Percentiles rank a stretch among this genome's conserved stretches.
phyloP scores from a whole-genome alignment of 2,329 filamentous ascomycete genomes.

The Fusarium phyllophilum region DNA sequence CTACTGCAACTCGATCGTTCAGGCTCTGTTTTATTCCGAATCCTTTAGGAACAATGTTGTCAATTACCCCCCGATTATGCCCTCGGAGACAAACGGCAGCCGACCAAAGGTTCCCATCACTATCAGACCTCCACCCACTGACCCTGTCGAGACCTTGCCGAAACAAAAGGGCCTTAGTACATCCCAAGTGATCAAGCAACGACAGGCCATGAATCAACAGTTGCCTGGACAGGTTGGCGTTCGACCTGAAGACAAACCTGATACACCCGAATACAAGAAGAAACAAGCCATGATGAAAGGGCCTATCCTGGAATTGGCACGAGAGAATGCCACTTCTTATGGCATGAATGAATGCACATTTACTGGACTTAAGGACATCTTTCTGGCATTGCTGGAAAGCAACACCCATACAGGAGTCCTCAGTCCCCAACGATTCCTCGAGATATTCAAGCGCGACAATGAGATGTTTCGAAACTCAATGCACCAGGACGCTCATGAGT shows the following conservation, averaged over 20 bases:
- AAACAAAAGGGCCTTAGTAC: constrained; percentile 65
- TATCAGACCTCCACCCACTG: constrained; percentile 66
- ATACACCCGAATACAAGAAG: constrained; percentile 97
- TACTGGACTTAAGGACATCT: constrained; percentile 94
- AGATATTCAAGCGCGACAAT: constrained; percentile 92
- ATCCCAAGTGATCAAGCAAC: constrained; percentile 66
- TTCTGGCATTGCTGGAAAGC: constrained; percentile 86
- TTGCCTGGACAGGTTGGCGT: constrained; percentile 64
- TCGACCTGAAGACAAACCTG: constrained; percentile 89
- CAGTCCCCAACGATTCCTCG: constrained; percentile 90
- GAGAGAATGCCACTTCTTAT: constrained; percentile 82
- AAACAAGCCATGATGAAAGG: constrained; percentile 91
- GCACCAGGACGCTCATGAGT: constrained; percentile 99
- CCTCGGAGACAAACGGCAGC: constrained; percentile 73
- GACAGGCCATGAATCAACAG: constrained; percentile 65
- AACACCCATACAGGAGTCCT: constrained; percentile 86
- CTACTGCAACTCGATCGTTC: constrained; percentile 98
- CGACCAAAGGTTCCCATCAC: constrained; percentile 68
- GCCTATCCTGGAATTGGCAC: constrained; percentile 84
- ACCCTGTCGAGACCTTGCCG: constrained; percentile 48
- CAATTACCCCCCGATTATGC: constrained; percentile 82
- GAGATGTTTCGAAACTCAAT: constrained; percentile 97
- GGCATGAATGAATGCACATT: constrained; percentile 96
- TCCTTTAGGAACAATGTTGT: constrained; percentile 94
- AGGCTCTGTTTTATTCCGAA: constrained; percentile 95